phyloP scores from a whole-genome alignment of 208 protist genomes.

The Angomonas deanei region DNA sequence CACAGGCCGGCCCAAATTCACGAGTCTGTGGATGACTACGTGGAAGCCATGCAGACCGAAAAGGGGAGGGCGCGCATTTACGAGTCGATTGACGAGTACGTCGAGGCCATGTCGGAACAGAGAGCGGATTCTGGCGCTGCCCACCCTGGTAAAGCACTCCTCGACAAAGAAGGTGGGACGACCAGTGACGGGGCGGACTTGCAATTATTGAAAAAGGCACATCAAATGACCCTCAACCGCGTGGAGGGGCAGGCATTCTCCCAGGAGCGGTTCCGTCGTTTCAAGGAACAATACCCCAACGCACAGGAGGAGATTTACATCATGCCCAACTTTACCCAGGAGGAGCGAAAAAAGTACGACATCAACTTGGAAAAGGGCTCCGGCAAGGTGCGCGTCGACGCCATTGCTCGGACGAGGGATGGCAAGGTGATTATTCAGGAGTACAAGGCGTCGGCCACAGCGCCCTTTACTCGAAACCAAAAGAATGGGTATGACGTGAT shows the following conservation, averaged over 20 bases:
- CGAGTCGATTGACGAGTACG: background rate
- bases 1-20: background rate
- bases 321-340: background rate
- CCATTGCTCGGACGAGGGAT: background rate
- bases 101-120: background rate
- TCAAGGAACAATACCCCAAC: background rate
- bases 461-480: background rate
- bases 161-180: too few species aligned
- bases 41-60: background rate
- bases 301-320: background rate
- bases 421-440: background rate
- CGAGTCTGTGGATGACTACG: background rate
- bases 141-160: background rate
- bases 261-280: background rate
- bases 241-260: background rate
- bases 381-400: background rate
- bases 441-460: background rate
- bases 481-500: background rate
- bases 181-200: too few species aligned
- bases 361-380: background rate
- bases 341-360: background rate
- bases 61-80: background rate
- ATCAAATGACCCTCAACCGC: background rate
- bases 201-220: background rate
- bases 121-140: background rate